Conservation (phyloP, 108 stramenopile species). For the Stephanodiscus triporus region DNA sequence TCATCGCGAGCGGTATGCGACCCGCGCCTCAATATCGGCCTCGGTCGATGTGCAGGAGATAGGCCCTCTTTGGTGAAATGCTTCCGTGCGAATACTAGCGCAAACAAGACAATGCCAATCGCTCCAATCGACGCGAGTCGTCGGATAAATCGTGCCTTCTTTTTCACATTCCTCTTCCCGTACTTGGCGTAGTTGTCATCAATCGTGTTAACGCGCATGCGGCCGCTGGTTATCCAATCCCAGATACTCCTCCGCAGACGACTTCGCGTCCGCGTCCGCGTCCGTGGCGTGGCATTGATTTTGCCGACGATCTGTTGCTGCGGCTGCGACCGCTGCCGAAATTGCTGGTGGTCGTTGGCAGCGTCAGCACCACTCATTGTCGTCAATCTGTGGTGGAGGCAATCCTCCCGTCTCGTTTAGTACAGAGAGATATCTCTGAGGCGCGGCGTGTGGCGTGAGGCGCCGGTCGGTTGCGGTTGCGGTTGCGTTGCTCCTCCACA, state of each 20-base stretch:
- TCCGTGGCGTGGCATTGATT: too few relatives aligned
- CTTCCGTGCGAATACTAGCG: neutral
- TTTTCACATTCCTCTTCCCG: constrained; percentile 13
- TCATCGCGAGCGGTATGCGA: neutral
- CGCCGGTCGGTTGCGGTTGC: too few relatives aligned
- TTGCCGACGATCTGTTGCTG: too few relatives aligned
- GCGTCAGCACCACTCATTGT: too few relatives aligned
- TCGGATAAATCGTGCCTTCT: constrained; percentile 1
- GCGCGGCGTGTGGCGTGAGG: too few relatives aligned
- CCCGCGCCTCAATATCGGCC: neutral
- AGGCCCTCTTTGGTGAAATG: too few relatives aligned
- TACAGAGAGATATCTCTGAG: too few relatives aligned
- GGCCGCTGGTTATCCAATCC: constrained; percentile 2
- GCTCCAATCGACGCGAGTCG: neutral
- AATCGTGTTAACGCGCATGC: neutral
- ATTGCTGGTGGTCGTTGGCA: constrained; percentile 6
- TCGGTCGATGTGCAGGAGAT: neutral
- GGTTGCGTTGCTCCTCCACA: too few relatives aligned
- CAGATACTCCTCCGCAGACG: neutral
- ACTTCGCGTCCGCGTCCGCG: neutral
- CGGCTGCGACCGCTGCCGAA: neutral
- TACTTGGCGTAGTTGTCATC: constrained; percentile 33
- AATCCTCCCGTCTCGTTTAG: too few relatives aligned
- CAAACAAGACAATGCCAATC: neutral
- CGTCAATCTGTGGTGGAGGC: too few relatives aligned